phyloP scores from a whole-genome alignment of 75 land plant genomes.

The Cryptomeria japonica region DNA sequence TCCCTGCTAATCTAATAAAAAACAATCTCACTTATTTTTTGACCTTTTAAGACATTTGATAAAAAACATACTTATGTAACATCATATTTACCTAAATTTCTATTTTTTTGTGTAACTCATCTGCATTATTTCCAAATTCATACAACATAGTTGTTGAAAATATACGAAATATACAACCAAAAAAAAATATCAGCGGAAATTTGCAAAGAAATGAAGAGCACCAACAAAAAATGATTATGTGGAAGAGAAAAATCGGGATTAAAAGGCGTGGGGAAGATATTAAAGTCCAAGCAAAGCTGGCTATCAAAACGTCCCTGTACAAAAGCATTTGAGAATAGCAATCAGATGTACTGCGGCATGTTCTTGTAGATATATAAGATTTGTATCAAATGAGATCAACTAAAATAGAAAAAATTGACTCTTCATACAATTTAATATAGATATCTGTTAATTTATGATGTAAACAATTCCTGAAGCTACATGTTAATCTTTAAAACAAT shows the following conservation, averaged over 20 bases:
- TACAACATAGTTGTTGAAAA: background rate
- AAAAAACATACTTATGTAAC: too few relatives aligned
- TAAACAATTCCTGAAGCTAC: too few relatives aligned
- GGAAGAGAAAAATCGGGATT: background rate
- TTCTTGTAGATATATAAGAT: background rate
- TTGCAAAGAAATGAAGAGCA: background rate
- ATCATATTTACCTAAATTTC: background rate
- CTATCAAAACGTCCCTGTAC: background rate
- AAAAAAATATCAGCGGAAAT: background rate
- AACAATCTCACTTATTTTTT: too few relatives aligned
- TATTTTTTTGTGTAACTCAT: background rate
- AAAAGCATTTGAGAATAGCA: background rate
- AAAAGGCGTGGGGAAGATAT: background rate
- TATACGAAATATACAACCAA: background rate
- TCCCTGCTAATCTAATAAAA: too few relatives aligned
- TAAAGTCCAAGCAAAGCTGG: background rate
- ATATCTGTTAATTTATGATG: too few relatives aligned
- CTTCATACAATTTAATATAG: too few relatives aligned
- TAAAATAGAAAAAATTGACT: background rate
- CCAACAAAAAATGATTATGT: background rate
- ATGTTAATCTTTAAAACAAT: too few relatives aligned
- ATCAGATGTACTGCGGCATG: background rate
- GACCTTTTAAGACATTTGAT: too few relatives aligned
- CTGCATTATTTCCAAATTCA: background rate
- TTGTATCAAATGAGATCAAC: background rate